Percentiles rank a stretch among this genome's conserved stretches.
These are phyloP conservation scores for Mycena indigotica DNA, from an alignment of 768 basidiomycete genomes.

Conservation along the genomic window DNA sequence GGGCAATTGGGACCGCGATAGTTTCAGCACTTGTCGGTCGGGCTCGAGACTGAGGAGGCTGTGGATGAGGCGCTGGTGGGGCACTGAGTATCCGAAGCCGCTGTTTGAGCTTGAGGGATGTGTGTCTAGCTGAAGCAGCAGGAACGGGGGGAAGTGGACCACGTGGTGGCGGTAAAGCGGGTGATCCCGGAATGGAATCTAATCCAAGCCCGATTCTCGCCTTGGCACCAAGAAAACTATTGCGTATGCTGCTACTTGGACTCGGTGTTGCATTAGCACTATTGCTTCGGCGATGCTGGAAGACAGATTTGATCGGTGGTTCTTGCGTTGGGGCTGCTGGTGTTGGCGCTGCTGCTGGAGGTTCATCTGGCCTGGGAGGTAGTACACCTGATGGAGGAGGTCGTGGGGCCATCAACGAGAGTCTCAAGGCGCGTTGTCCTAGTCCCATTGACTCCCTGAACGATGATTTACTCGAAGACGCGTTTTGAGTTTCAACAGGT, in stretches of 20 bases:
- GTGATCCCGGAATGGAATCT: constrained; percentile 46
- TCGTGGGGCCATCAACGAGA: constrained; percentile 64
- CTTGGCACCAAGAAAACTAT: constrained; percentile 2
- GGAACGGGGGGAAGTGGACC: constrained; percentile 48
- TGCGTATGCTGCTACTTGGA: constrained; percentile 18
- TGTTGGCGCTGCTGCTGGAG: constrained; percentile 32
- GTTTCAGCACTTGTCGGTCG: not conserved
- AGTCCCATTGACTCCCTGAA: constrained; percentile 63
- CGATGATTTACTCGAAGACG: too few relatives aligned
- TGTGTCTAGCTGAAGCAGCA: constrained; percentile 31
- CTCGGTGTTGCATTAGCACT: not conserved
- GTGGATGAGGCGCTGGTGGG: constrained; percentile 42
- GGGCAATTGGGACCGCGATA: constrained; percentile 11
- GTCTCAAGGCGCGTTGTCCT: constrained; percentile 58
- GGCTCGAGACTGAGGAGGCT: not conserved
- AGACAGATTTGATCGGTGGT: constrained; percentile 19
- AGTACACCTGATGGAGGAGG: constrained; percentile 61
- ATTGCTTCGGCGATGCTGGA: constrained; percentile 13
- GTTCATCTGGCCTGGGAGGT: constrained; percentile 71
- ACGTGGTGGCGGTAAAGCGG: constrained; percentile 49
- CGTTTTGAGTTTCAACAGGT: too few relatives aligned
- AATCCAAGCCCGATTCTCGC: constrained; percentile 22
- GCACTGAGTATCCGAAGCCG: constrained; percentile 71
- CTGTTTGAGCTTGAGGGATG: constrained; percentile 60
- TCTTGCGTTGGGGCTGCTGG: constrained; percentile 40